Evolutionary conservation across 352 stramenopile genomes (phyloP).

Genomic region (Pythium sp.): DNA sequence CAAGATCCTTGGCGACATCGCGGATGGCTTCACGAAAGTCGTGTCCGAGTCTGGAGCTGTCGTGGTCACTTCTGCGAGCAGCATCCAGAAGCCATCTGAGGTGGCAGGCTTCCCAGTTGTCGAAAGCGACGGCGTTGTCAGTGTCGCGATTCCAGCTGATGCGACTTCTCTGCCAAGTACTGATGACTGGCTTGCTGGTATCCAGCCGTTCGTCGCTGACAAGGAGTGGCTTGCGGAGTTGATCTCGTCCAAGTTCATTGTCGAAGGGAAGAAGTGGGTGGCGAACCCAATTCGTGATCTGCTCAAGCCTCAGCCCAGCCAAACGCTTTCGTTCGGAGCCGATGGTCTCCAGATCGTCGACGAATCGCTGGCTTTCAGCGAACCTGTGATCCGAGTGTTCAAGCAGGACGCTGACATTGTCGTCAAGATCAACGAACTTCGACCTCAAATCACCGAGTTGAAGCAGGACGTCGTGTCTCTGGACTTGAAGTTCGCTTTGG

Average conservation of each 20-base stretch:
- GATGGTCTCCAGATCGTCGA: slow-evolving; percentile 42
- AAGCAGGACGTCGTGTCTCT: slow-evolving; percentile 40
- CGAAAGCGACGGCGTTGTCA: slow-evolving; percentile 20
- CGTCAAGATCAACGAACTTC: slow-evolving; percentile 53
- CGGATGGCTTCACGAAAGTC: slow-evolving; percentile 49
- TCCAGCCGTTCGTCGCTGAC: slow-evolving; percentile 33
- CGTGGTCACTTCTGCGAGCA: background rate
- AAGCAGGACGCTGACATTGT: slow-evolving; percentile 35
- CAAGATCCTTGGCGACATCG: slow-evolving; percentile 72
- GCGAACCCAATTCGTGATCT: slow-evolving; percentile 59
- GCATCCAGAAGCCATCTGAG: slow-evolving; percentile 13
- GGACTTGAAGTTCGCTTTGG: slow-evolving; percentile 44
- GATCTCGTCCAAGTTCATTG: slow-evolving; percentile 50
- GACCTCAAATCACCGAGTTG: slow-evolving; percentile 52
- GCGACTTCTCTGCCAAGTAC: slow-evolving; percentile 25
- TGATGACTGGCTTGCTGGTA: slow-evolving; percentile 38
- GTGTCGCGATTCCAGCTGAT: slow-evolving; percentile 30
- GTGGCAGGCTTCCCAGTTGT: slow-evolving; percentile 24
- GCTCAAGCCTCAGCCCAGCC: slow-evolving; percentile 40
- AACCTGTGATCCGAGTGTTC: slow-evolving; percentile 52
- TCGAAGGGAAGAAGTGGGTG: slow-evolving; percentile 63
- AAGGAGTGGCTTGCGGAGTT: slow-evolving; percentile 55
- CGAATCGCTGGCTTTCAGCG: slow-evolving; percentile 27
- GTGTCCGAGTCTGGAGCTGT: slow-evolving; percentile 27
- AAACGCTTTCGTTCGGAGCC: slow-evolving; percentile 38